phyloP scores from a whole-genome alignment of 495 filamentous ascomycete genomes.

The Xylaria intraflava region DNA sequence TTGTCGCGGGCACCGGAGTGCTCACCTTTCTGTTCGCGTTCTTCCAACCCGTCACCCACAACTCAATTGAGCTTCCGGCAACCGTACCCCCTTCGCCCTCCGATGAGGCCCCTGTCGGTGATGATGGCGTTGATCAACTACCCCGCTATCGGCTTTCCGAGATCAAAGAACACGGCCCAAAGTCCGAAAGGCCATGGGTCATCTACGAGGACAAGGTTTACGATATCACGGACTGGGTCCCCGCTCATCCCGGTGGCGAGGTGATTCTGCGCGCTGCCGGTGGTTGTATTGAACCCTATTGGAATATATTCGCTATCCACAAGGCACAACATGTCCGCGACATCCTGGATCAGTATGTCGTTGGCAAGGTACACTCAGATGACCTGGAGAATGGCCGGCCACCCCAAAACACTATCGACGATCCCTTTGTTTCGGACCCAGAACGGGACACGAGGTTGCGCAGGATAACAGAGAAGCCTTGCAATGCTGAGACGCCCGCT shows the following conservation, averaged over 20 bases:
- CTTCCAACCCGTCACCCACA: constrained; percentile 19
- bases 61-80: constrained; percentile 11
- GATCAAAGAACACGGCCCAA: constrained; percentile 40
- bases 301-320: constrained; percentile 58
- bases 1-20: constrained; percentile 22
- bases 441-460: constrained; percentile 41
- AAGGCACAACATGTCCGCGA: constrained; percentile 51
- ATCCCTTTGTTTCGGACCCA: constrained; percentile 51
- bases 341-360: constrained; percentile 48
- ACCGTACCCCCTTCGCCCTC: constrained; percentile 2
- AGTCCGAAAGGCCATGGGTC: constrained; percentile 45
- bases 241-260: constrained; percentile 53
- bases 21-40: constrained; percentile 19
- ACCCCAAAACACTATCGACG: constrained; percentile 40
- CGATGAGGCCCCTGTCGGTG: constrained; percentile 10
- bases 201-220: constrained; percentile 48
- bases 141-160: constrained; percentile 43
- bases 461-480: constrained; percentile 43
- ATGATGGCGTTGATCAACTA: constrained; percentile 28
- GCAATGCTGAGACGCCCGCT: constrained; percentile 52
- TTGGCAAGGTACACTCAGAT: constrained; percentile 44
- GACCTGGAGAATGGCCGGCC: constrained; percentile 48
- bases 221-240: constrained; percentile 54
- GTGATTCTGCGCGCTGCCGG: constrained; percentile 55
- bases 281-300: constrained; percentile 53